Percentiles rank a stretch among this genome's conserved stretches.
These are phyloP conservation scores for Cubamyces sp. DNA, from an alignment of 768 basidiomycete genomes.

Conservation along the genomic window DNA sequence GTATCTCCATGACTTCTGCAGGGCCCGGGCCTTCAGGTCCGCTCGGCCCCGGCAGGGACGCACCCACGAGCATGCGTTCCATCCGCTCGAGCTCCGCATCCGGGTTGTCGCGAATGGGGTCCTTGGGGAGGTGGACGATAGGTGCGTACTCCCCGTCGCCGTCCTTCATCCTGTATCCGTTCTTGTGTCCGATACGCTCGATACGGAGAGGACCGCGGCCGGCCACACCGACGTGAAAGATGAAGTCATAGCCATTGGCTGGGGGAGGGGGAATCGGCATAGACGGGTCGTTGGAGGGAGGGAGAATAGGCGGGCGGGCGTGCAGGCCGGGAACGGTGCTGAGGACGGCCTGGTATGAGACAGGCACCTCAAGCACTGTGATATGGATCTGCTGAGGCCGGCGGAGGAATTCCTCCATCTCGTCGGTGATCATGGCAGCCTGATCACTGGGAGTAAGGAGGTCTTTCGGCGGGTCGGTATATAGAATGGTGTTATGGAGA, in stretches of 20 bases:
- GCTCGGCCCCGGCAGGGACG: slow-evolving; percentile 6
- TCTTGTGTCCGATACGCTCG: slow-evolving; percentile 66
- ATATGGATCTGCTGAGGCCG: slow-evolving; percentile 53
- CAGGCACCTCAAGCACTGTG: slow-evolving; percentile 59
- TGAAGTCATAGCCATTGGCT: slow-evolving; percentile 62
- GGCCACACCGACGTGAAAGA: slow-evolving; percentile 73
- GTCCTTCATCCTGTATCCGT: slow-evolving; percentile 72
- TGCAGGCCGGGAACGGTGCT: slow-evolving; percentile 60
- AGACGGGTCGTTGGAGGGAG: slow-evolving; percentile 43
- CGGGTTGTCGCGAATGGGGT: slow-evolving; percentile 45
- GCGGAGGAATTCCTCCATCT: slow-evolving; percentile 25
- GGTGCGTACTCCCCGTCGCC: slow-evolving; percentile 61
- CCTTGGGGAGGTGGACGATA: slow-evolving; percentile 37
- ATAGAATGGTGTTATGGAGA: slow-evolving; percentile 59
- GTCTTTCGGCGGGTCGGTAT: slow-evolving; percentile 34
- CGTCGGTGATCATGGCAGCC: slow-evolving; percentile 28
- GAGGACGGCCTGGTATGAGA: slow-evolving; percentile 61
- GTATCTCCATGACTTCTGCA: slow-evolving; percentile 23
- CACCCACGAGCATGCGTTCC: slow-evolving; percentile 42
- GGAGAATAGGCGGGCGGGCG: slow-evolving; percentile 55
- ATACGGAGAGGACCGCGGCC: slow-evolving; percentile 64
- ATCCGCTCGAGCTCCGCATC: slow-evolving; percentile 42
- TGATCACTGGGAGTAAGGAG: slow-evolving; percentile 31
- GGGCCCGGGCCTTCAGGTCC: slow-evolving; percentile 17
- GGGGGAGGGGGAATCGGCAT: slow-evolving; percentile 46